Conservation (phyloP, 805 yeast species). For the Tetrapisispora namnaoensis region DNA sequence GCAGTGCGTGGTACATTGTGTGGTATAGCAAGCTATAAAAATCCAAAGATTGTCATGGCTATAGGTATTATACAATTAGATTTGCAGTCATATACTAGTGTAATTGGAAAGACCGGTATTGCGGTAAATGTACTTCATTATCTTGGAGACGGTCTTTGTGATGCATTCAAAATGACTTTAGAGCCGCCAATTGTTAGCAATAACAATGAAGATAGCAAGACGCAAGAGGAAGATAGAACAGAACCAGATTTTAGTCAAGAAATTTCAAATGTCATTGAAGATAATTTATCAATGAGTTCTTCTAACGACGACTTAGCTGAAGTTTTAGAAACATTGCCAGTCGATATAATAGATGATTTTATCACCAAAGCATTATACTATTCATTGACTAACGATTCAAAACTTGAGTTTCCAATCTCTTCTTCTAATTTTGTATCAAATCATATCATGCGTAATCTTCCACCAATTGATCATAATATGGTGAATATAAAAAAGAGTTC, state of each 20-base stretch:
- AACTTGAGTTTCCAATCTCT: constrained; percentile 52
- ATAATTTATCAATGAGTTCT: constrained; percentile 1
- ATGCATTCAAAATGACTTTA: constrained; percentile 38
- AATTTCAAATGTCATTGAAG: constrained; percentile 6
- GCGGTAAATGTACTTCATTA: constrained; percentile 69
- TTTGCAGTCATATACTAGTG: constrained; percentile 35
- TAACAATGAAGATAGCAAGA: constrained; percentile 5
- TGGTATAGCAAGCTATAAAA: constrained; percentile 52
- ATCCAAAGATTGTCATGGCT: constrained; percentile 59
- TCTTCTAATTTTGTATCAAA: constrained; percentile 70
- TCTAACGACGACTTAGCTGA: constrained; percentile 30
- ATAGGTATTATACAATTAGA: constrained; percentile 54
- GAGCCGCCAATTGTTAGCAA: constrained; percentile 32
- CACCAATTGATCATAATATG: constrained; percentile 44
- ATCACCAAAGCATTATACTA: constrained; percentile 64
- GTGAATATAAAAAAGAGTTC: constrained; percentile 68
- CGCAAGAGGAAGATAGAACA: constrained; percentile 4
- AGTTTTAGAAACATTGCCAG: constrained; percentile 33
- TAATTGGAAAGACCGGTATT: constrained; percentile 61
- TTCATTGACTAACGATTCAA: constrained; percentile 45
- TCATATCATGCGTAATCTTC: constrained; percentile 62
- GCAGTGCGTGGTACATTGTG: constrained; percentile 50
- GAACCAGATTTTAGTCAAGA: constrained; percentile 3
- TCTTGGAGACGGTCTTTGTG: constrained; percentile 53
- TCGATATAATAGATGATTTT: constrained; percentile 64